Percentiles rank a stretch among this genome's conserved stretches.
Evolutionary conservation across 805 yeast genomes (phyloP).

Genomic region (Vanderwaltozyma yarrowii): DNA sequence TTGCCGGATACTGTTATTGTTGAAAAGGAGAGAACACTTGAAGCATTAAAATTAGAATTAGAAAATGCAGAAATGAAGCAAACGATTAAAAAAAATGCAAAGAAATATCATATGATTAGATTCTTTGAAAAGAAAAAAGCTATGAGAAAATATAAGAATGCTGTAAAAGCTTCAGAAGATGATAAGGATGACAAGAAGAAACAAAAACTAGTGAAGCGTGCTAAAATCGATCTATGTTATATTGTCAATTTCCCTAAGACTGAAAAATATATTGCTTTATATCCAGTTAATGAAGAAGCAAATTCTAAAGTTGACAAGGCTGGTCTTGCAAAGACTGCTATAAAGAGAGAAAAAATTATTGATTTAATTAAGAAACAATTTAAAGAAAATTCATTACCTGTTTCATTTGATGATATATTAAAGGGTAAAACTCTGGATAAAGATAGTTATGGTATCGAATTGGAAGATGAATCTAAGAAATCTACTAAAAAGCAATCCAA

Average conservation of each 20-base stretch:
- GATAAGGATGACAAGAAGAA: constrained; percentile 13
- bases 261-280: constrained; percentile 71
- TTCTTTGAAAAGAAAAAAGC: constrained; percentile 90
- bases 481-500: constrained; percentile 7
- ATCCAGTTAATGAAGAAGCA: constrained; percentile 38
- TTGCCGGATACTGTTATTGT: constrained; percentile 55
- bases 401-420: constrained; percentile 40
- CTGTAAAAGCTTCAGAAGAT: constrained; percentile 23
- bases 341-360: constrained; percentile 38
- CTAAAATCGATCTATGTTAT: constrained; percentile 65
- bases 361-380: constrained; percentile 43
- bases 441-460: constrained; percentile 17
- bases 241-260: constrained; percentile 67
- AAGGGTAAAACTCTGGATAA: constrained; percentile 27
- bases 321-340: constrained; percentile 29
- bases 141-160: constrained; percentile 49
- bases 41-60: constrained; percentile 52
- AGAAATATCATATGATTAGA: constrained; percentile 85
- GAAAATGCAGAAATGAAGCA: constrained; percentile 35
- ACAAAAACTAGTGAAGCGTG: constrained; percentile 35
- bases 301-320: constrained; percentile 8
- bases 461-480: constrained; percentile 7
- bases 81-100: constrained; percentile 43
- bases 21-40: constrained; percentile 67
- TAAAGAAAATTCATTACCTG: constrained; percentile 44